These are phyloP conservation scores for Pichia californica DNA, from an alignment of 805 yeast genomes.

Conservation along the genomic window DNA sequence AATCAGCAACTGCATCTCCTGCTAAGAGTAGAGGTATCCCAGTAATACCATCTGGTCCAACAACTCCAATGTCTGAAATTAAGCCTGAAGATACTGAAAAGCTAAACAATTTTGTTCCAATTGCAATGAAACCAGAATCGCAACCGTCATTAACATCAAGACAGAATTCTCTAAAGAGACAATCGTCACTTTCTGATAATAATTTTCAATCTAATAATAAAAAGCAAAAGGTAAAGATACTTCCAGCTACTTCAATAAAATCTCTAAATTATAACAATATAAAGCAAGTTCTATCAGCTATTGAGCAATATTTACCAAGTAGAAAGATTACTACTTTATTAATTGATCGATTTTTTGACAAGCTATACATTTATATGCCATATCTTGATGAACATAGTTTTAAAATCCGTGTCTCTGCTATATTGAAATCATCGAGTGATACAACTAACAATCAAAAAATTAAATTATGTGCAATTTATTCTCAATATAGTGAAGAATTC, in stretches of 20 bases:
- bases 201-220: constrained; percentile 9
- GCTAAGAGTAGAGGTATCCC: constrained; percentile 8
- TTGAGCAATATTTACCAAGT: constrained; percentile 45
- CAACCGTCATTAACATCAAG: constrained; percentile 6
- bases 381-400: constrained; percentile 54
- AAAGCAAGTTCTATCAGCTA: constrained; percentile 32
- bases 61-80: constrained; percentile 16
- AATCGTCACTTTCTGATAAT: constrained; percentile 2
- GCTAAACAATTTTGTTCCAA: constrained; percentile 14
- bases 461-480: constrained; percentile 24
- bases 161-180: constrained; percentile 11
- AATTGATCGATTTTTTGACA: constrained; percentile 52
- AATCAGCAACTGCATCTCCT: constrained; percentile 6
- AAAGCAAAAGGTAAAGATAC: constrained; percentile 21
- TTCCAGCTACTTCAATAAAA: constrained; percentile 29
- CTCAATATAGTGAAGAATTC: constrained; percentile 37
- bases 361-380: constrained; percentile 60
- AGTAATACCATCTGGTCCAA: constrained; percentile 9
- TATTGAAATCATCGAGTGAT: constrained; percentile 37
- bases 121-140: constrained; percentile 15
- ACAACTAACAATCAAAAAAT: constrained; percentile 28
- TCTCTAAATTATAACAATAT: constrained; percentile 35
- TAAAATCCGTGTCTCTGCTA: constrained; percentile 34
- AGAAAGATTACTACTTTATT: constrained; percentile 49
- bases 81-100: constrained; percentile 15